Base-by-base conservation (phyloP, 495 filamentous ascomycete genomes). In the Daldinia concentrica region DNA sequence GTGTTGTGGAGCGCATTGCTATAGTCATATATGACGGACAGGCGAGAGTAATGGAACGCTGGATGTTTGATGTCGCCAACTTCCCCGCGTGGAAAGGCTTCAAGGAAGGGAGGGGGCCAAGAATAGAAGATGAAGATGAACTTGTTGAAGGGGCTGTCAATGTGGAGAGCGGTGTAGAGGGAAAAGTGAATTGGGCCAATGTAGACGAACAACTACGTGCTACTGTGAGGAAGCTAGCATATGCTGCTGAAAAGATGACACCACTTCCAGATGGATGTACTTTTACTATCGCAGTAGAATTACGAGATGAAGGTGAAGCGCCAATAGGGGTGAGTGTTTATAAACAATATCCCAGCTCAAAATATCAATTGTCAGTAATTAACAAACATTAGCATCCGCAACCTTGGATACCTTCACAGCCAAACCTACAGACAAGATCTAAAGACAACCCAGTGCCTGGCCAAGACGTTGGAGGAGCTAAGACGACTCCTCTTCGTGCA, bases 281-380 rank as follows among this genome's bases (percentile, higher is more conserved):
- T 17, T 98, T 93, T 74, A 97, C 93, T 14, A 83, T 98, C 27
- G 92, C 90, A 34, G 89, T 97, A 29, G 95, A 98, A 80, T 82
- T 97, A 67, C 86, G 89, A 37, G 90, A 92, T 57, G 88, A 92
- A 54, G 86, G 87, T 2, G 83, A 89, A 41, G 87, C 91, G 22
- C 95, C 94, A n/a, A 88, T 93, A 69, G 89, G 89, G 43, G 88
- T 83, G 81, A 76, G 81, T 80, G 15, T 19, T 30, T 60, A 15
- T 45, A 52, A 11, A n/a, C 32, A 34, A 17, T 11, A 27, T 51
- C 2, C 2, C 39, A 0, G 34, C 6, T 17, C 12, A 24, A 3
- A 4, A 15, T 14, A 4, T 24, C 15, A 15, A 37, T 48, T 36
- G 17, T 22, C 4, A 39, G 22, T 19, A 27, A 54, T 52, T 66